Evolutionary conservation across 495 filamentous ascomycete species (phyloP), one percentile per base, ranked within the genome.

Genomic region (Daldinia decipiens): DNA sequence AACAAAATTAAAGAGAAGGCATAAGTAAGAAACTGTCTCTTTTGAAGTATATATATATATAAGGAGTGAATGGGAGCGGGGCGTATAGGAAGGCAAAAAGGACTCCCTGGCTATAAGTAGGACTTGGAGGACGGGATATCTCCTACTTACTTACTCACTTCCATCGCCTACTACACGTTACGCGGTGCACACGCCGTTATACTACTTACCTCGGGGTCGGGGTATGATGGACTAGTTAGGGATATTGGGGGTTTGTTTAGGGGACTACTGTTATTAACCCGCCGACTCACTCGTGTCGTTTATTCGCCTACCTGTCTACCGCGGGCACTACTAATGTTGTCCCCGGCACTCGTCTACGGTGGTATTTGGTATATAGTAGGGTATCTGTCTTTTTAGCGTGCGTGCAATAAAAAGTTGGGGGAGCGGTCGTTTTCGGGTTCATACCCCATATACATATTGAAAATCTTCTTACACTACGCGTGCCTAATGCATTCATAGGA

Each of bases 321-420:
- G 2, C 6, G 2, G 17, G 40, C 6, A 45, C 8, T 24, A 13
- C 8, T 24, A 24, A 24, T 24, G 21, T 47, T 47, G 4, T 13
- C 19, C 9, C 19, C 2, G 13, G 4, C 24, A 47, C 43, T 19
- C 43, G 43, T 24, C 3, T 3, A 4, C 3, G 2, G 17, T 24
- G n/a, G 12, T 31, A 29, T 52, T 31, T 24, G 21, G 21, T 13
- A 54, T 43, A 40, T 57, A 65, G 5, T 56, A 59, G 3, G 1
- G 24, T 51, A 63, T 70, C 67, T 55, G 15, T 65, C 36, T 27
- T 51, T 70, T 70, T 54, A 66, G 68, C 68, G 57, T 61, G 38
- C 40, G 32, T 50, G 56, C 8, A 50, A 58, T 55, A 43, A 66
- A 47, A 66, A 62, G 45, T 39, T 58, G 15, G 36, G 5, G 57